Conservation (phyloP, 2,329 filamentous ascomycete genomes). For the Neonectria magnoliae region DNA sequence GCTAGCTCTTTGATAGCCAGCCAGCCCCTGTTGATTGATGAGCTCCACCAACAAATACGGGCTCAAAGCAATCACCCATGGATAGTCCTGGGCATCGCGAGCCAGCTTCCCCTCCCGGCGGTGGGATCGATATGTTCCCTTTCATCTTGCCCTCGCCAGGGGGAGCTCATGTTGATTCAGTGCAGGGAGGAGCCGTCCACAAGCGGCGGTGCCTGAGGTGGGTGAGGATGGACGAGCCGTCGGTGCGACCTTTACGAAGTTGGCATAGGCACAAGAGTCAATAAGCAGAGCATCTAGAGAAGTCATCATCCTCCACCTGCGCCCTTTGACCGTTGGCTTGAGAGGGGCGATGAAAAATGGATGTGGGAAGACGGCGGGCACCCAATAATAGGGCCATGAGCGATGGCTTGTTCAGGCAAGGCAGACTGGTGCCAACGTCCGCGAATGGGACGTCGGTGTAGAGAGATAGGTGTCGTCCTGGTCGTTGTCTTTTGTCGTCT, state of each 20-base stretch:
- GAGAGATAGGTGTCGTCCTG: not conserved
- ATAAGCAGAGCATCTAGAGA: not conserved
- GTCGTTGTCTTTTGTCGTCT: slow-evolving; percentile 5
- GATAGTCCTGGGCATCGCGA: not conserved
- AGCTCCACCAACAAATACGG: slow-evolving; percentile 22
- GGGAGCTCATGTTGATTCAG: not conserved
- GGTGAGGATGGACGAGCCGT: not conserved
- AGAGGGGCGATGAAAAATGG: slow-evolving; percentile 4
- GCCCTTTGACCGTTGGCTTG: not conserved
- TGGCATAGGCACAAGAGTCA: not conserved
- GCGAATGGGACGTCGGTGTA: not conserved
- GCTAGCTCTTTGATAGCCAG: slow-evolving; percentile 7
- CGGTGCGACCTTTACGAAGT: slow-evolving; percentile 17
- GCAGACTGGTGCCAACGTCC: not conserved
- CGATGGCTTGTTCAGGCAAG: not conserved
- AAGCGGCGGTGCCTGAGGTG: not conserved
- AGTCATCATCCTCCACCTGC: not conserved
- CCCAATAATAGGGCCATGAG: not conserved
- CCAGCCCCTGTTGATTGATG: slow-evolving; percentile 3
- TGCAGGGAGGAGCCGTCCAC: slow-evolving; percentile 12
- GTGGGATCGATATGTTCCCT: slow-evolving; percentile 1
- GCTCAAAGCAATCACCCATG: not conserved
- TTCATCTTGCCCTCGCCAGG: not conserved
- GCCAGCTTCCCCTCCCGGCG: slow-evolving; percentile 12
- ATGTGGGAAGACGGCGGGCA: slow-evolving; percentile 3